Percentiles rank a stretch among this genome's conserved stretches.
Conservation (phyloP, 768 basidiomycete species). For the Hysterangium stoloniferum region DNA sequence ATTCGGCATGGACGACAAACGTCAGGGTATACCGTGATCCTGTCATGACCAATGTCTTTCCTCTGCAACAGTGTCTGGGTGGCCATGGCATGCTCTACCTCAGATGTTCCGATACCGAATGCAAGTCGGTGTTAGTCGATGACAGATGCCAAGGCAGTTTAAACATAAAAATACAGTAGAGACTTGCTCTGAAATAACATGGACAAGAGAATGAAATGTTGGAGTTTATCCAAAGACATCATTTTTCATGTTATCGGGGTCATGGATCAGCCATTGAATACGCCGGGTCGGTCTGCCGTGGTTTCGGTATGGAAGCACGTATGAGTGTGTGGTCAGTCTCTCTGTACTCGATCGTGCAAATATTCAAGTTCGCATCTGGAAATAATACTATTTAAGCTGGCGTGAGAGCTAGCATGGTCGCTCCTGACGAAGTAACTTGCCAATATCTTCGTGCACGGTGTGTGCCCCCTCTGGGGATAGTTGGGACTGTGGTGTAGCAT, state of each 20-base stretch:
- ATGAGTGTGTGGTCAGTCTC: constrained; percentile 49
- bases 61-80: constrained; percentile 62
- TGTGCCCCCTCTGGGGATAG: constrained; percentile 67
- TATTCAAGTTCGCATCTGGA: constrained; percentile 29
- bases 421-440: constrained; percentile 83
- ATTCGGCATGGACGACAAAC: constrained; percentile 86
- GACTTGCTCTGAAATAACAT: constrained; percentile 59
- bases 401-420: constrained; percentile 88
- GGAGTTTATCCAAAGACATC: constrained; percentile 89
- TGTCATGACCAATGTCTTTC: constrained; percentile 86
- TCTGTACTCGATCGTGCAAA: not conserved
- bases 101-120: no score
- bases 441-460: constrained; percentile 76
- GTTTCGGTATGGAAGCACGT: constrained; percentile 83
- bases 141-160: no score
- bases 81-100: not conserved
- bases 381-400: constrained; percentile 96
- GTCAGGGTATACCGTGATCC: constrained; percentile 52
- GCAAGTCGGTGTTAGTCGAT: no score
- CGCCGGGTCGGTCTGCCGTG: constrained; percentile 80
- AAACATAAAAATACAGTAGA: not conserved
- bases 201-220: constrained; percentile 68
- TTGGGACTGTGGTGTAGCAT: constrained; percentile 80
- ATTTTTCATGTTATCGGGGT: constrained; percentile 87
- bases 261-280: constrained; percentile 92